These are phyloP conservation scores for Microbotryum silenes-acaulis DNA, from an alignment of 1,284 basidiomycete genomes.

Conservation along the genomic window DNA sequence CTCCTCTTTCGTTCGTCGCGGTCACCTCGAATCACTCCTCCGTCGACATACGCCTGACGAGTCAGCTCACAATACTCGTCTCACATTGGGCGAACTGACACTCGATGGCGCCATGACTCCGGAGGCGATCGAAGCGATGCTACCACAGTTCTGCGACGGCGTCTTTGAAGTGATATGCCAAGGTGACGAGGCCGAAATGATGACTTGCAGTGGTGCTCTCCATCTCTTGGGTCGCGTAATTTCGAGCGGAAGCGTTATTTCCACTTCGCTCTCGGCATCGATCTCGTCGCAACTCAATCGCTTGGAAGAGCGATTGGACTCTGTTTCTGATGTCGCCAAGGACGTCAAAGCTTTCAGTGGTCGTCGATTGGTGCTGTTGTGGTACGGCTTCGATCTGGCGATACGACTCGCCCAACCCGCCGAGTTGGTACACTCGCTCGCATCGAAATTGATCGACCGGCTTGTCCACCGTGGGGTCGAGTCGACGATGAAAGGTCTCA, in stretches of 20 bases:
- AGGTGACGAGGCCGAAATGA: background rate
- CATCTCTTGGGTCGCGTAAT: constrained; percentile 44
- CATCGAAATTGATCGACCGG: constrained; percentile 46
- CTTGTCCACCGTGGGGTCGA: constrained; percentile 54
- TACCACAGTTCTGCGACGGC: constrained; percentile 47
- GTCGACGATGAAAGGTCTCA: constrained; percentile 46
- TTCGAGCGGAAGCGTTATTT: constrained; percentile 38
- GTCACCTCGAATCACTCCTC: constrained; percentile 46
- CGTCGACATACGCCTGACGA: constrained; percentile 37
- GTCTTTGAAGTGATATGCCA: constrained; percentile 37
- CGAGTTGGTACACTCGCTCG: background rate
- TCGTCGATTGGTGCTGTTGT: constrained; percentile 5
- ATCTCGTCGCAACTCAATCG: constrained; percentile 44
- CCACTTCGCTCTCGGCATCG: constrained; percentile 9
- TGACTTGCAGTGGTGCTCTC: constrained; percentile 32
- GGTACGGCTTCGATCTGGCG: constrained; percentile 23
- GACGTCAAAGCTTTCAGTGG: constrained; percentile 23
- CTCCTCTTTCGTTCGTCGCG: constrained; percentile 52
- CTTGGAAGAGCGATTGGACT: constrained; percentile 45
- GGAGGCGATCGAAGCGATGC: constrained; percentile 42
- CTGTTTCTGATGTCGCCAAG: constrained; percentile 8
- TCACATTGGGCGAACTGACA: constrained; percentile 23
- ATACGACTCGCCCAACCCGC: constrained; percentile 3
- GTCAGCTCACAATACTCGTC: too few species aligned
- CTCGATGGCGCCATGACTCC: constrained; percentile 45